phyloP scores from a whole-genome alignment of 148 eudicot genomes.

The Amaranthus hypochondriacus region DNA sequence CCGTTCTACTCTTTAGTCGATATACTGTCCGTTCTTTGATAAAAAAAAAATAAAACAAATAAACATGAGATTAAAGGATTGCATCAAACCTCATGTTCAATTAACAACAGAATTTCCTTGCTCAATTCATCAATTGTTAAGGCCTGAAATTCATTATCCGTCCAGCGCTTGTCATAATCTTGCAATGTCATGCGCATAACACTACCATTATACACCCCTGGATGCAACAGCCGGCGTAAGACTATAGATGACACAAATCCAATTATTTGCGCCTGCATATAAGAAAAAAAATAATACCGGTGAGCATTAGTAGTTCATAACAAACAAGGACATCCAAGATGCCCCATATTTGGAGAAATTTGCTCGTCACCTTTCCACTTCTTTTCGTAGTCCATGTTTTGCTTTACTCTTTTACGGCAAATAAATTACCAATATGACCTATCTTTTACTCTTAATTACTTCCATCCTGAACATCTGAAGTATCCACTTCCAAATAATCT shows the following conservation, averaged over 20 bases:
- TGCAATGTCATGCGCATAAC: conserved; percentile 61
- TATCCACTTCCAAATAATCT: no score
- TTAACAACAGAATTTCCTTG: conserved; percentile 60
- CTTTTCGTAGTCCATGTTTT: no score
- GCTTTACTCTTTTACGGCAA: no score
- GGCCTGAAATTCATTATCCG: conserved; percentile 70
- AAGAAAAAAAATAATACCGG: conserved; percentile 7
- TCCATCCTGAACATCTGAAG: no score
- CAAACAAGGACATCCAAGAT: no score
- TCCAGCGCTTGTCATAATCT: conserved; percentile 68
- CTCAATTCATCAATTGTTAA: conserved; percentile 66
- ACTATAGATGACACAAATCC: conserved; percentile 76
- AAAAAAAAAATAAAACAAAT: background rate
- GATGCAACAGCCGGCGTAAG: conserved; percentile 68
- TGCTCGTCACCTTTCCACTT: no score
- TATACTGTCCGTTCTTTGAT: background rate
- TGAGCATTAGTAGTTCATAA: background rate
- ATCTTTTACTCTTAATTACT: no score
- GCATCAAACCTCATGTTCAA: conserved; percentile 72
- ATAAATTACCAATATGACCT: no score
- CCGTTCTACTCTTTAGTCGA: background rate
- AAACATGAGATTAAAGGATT: background rate
- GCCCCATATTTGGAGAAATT: no score
- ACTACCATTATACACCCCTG: conserved; percentile 61
- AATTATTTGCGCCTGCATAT: conserved; percentile 65